Base-by-base conservation (phyloP, 2,329 filamentous ascomycete genomes). In the Fusarium graminum region DNA sequence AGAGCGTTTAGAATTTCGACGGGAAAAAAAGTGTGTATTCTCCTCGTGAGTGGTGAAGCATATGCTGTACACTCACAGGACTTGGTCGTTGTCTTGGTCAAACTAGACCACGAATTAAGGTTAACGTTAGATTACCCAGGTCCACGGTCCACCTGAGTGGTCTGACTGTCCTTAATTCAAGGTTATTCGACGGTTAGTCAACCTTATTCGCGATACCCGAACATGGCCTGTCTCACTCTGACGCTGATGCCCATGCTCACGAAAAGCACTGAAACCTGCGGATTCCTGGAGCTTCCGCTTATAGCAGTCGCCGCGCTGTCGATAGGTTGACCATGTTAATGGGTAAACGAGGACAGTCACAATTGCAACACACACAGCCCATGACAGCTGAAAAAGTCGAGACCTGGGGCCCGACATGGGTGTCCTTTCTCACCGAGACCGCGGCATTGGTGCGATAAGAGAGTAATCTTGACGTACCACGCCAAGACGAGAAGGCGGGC, bases 131-230 rank as follows among this genome's bases (percentile, higher is more conserved):
- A 34, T 34, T n/a, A 16, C 32, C 32, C 14, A 16, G 32, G 28
- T 12, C 28, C 28, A 13, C 30, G 12, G 16, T 36, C 8, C 16
- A 28, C 22, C 32, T 38, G 40, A 38, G 25, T 39, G 45, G 40
- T 17, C 17, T 50, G 19, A 43, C 57, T 60, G 44, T 53, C 39
- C 32, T 51, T 60, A 61, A 61, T 34, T 50, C 36, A 54, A 61
- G 38, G 36, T 55, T 40, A 44, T 36, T 16, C 17, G 16, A 50
- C 47, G 17, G 49, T 60, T 44, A 30, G 29, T 19, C 40, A 60
- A 52, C 44, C 54, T 59, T 59, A 39, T 55, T 61, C 57, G 58
- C 58, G 58, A 61, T 61, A 41, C 54, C 56, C 58, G 58, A 61
- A 54, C 36, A 51, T 52, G 59, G 50, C 58, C 57, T 58, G 59